Conservation (phyloP, 495 filamentous ascomycete species). For the Penicillium tannophilum region DNA sequence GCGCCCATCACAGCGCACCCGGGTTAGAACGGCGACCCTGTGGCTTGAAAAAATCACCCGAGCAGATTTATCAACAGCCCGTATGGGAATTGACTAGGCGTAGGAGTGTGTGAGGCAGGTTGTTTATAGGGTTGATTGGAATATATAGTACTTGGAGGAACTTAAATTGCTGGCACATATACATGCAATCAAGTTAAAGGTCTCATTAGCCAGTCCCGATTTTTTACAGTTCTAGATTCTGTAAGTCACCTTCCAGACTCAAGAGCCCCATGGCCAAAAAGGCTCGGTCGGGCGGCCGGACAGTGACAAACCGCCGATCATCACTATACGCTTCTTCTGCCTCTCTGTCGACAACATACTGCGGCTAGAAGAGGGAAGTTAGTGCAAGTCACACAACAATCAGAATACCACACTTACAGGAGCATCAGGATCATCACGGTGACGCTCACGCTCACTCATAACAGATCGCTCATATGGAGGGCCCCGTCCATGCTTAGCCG, state of each 20-base stretch:
- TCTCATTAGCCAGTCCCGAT: background rate
- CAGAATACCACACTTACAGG: constrained; percentile 18
- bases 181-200: too few relatives aligned
- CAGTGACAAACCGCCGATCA: constrained; percentile 55
- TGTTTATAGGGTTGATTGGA: too few relatives aligned
- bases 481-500: constrained; percentile 69
- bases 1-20: background rate
- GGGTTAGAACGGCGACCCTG: background rate
- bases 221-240: constrained; percentile 37
- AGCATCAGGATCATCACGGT: background rate
- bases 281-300: constrained; percentile 41
- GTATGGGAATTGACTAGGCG: background rate
- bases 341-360: constrained; percentile 23
- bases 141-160: too few relatives aligned
- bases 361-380: constrained; percentile 6
- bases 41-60: background rate
- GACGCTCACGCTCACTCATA: constrained; percentile 25
- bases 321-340: constrained; percentile 28
- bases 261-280: constrained; percentile 64
- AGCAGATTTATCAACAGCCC: too few relatives aligned
- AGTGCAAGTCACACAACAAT: constrained; percentile 2
- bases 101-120: background rate
- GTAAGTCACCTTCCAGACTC: constrained; percentile 58
- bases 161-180: too few relatives aligned
- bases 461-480: constrained; percentile 66